phyloP scores from a whole-genome alignment of 495 filamentous ascomycete genomes.

The Saxispiralis lemnorum region DNA sequence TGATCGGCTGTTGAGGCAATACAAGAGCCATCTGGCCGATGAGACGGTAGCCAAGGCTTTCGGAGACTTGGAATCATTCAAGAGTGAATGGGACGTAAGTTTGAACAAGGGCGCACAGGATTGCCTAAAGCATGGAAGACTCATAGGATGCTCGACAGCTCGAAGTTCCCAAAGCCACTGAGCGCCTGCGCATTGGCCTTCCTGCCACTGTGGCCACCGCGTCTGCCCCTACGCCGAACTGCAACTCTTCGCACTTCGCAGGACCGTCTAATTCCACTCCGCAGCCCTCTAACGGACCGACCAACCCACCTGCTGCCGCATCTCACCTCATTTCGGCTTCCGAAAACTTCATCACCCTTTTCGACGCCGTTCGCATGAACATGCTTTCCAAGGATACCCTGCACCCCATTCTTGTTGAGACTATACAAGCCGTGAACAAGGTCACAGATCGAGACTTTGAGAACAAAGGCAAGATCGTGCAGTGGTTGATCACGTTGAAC shows the following conservation, averaged over 20 bases:
- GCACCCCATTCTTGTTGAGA: constrained; percentile 79
- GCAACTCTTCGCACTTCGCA: not conserved
- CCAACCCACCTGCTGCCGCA: constrained; percentile 12
- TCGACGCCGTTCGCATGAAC: constrained; percentile 80
- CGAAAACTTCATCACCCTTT: constrained; percentile 94
- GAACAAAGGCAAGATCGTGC: constrained; percentile 85
- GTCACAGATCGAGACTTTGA: constrained; percentile 89
- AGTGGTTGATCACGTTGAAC: constrained; percentile 93
- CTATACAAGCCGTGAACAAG: constrained; percentile 91
- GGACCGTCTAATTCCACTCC: not conserved
- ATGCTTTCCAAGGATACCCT: constrained; percentile 86
- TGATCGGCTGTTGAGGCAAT: constrained; percentile 82
- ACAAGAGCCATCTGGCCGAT: constrained; percentile 80
- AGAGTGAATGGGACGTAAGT: constrained; percentile 74
- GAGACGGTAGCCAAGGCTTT: constrained; percentile 71
- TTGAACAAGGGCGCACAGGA: not conserved
- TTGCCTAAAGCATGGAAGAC: not conserved
- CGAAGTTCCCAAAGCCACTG: constrained; percentile 85
- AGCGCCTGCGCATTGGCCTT: constrained; percentile 78
- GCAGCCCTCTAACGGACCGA: constrained; percentile 23
- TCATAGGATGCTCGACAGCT: constrained; percentile 35
- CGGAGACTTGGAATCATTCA: constrained; percentile 82
- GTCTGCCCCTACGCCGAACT: constrained; percentile 29
- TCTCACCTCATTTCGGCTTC: constrained; percentile 65
- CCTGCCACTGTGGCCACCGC: constrained; percentile 41